These are phyloP conservation scores for Chaetomium cochliodes DNA, from an alignment of 495 filamentous ascomycete genomes.

Conservation along the genomic window DNA sequence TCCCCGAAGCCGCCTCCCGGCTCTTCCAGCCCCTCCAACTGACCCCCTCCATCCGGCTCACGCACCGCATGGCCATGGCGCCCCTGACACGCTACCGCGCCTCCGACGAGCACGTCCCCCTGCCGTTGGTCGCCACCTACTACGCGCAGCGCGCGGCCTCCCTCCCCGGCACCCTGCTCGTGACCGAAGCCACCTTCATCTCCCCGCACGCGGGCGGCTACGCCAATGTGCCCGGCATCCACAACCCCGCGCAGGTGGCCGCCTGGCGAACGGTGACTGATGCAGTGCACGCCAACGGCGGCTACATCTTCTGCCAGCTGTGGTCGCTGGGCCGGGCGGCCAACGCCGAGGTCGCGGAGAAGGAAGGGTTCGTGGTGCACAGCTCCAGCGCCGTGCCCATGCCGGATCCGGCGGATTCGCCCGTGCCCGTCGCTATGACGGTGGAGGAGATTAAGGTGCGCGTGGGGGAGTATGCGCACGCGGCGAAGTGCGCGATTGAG, in stretches of 20 bases:
- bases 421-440: conserved; percentile 48
- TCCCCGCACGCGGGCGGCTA: conserved; percentile 54
- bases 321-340: conserved; percentile 67
- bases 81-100: conserved; percentile 51
- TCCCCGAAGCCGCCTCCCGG: conserved; percentile 3
- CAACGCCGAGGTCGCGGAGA: conserved; percentile 38
- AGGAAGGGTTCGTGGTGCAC: conserved; percentile 45
- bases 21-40: conserved; percentile 48
- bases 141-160: conserved; percentile 61
- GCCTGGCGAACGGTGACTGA: conserved; percentile 64
- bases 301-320: conserved; percentile 65
- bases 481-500: conserved; percentile 60
- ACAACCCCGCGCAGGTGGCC: conserved; percentile 55
- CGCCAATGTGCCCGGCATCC: conserved; percentile 63
- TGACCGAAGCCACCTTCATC: conserved; percentile 67
- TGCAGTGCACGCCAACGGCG: conserved; percentile 63
- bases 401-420: conserved; percentile 27
- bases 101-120: conserved; percentile 46
- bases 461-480: conserved; percentile 58
- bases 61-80: conserved; percentile 47
- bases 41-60: conserved; percentile 35
- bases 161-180: conserved; percentile 59
- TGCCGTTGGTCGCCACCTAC: conserved; percentile 52
- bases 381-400: conserved; percentile 50
- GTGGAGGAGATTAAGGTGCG: conserved; percentile 56